A percentile compares a stretch with the other conserved stretches of the same genome.
Evolutionary conservation across 176 grass and related monocot species (phyloP).

Genomic region (Saccharum spontaneum): DNA sequence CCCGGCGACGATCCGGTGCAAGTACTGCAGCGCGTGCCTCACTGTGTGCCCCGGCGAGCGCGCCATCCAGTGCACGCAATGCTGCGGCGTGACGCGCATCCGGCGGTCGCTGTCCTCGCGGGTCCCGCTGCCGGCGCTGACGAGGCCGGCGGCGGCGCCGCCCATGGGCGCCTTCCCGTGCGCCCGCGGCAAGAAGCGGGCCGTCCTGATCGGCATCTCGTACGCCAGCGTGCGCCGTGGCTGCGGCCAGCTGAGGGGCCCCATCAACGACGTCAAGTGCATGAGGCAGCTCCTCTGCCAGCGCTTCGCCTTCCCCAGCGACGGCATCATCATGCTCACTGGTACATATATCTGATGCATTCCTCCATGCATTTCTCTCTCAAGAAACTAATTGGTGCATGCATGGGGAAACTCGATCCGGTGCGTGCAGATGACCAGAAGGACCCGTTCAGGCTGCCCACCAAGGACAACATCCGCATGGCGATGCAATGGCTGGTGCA

Average conservation of each 20-base stretch:
- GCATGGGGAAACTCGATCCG: too few species aligned
- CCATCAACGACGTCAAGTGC: slow-evolving; percentile 88
- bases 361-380: too few species aligned
- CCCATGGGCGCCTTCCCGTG: slow-evolving; percentile 31
- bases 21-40: slow-evolving; percentile 34
- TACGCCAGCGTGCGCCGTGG: slow-evolving; percentile 38
- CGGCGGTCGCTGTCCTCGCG: not conserved
- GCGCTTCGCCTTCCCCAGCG: slow-evolving; percentile 60
- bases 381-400: too few species aligned
- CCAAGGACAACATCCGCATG: slow-evolving; percentile 69
- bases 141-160: not conserved
- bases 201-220: slow-evolving; percentile 57
- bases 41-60: slow-evolving; percentile 9
- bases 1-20: slow-evolving; percentile 28
- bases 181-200: not conserved
- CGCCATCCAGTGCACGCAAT: slow-evolving; percentile 49
- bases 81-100: slow-evolving; percentile 49
- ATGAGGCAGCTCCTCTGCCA: slow-evolving; percentile 65
- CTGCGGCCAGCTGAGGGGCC: slow-evolving; percentile 52
- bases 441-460: slow-evolving; percentile 55
- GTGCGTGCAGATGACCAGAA: slow-evolving; percentile 52
- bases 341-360: not conserved
- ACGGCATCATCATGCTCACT: slow-evolving; percentile 68
- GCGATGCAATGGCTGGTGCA: slow-evolving; percentile 91
- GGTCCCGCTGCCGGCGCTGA: not conserved